A percentile compares a stretch with the other conserved stretches of the same genome.
These are phyloP conservation scores for Rostrohypoxylon terebratum DNA, from an alignment of 495 filamentous ascomycete species.

Conservation along the genomic window DNA sequence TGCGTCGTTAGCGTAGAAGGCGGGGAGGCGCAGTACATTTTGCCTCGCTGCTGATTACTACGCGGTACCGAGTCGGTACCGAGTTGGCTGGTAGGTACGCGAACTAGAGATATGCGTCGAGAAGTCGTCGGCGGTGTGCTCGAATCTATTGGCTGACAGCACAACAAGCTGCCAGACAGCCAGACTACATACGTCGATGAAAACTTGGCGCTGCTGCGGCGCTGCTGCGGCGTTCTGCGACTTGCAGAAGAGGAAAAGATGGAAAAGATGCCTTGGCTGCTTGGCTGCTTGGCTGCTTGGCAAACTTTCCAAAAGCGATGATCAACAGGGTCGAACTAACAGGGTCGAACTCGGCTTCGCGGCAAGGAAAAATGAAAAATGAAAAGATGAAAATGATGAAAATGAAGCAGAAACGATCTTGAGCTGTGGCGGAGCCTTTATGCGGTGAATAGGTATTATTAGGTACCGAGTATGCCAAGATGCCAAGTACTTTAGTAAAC, in stretches of 20 bases:
- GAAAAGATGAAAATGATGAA: too few species aligned
- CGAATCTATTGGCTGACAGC: background rate
- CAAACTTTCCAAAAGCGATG: background rate
- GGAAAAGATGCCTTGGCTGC: constrained; percentile 9
- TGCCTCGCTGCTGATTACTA: constrained; percentile 27
- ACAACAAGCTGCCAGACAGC: background rate
- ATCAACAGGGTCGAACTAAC: background rate
- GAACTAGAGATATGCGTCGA: constrained; percentile 2
- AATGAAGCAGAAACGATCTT: too few species aligned
- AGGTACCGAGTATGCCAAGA: too few species aligned
- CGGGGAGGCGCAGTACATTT: constrained; percentile 30
- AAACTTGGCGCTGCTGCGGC: too few species aligned
- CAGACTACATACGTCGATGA: background rate
- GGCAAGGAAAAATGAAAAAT: background rate
- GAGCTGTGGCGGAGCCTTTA: constrained; percentile 7
- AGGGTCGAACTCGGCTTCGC: background rate
- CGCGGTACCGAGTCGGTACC: background rate
- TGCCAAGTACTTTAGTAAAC: too few species aligned
- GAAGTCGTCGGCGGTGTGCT: background rate
- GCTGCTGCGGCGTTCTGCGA: background rate
- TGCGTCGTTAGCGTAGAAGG: background rate
- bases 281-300: too few species aligned
- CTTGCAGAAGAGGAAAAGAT: constrained; percentile 3
- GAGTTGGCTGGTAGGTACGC: too few species aligned
- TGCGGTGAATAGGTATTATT: background rate